phyloP scores from a whole-genome alignment of 2,329 filamentous ascomycete genomes.

The Monosporascus sp. region DNA sequence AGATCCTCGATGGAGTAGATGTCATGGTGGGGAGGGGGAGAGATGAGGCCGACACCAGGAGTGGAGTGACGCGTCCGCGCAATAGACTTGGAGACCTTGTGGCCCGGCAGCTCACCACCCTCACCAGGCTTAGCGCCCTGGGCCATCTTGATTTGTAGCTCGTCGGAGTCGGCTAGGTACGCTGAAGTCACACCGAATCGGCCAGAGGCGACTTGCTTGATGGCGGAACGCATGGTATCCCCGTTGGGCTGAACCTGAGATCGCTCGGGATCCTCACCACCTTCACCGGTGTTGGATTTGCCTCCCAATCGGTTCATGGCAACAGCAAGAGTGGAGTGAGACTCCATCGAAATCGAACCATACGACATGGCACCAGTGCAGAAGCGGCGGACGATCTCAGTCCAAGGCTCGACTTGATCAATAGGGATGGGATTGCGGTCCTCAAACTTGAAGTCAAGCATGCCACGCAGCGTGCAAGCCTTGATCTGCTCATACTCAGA shows the following conservation, averaged over 20 bases:
- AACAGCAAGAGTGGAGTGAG: slow-evolving; percentile 89
- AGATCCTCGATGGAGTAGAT: slow-evolving; percentile 98
- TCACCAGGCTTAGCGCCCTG: slow-evolving; percentile 97
- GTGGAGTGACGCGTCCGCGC: slow-evolving; percentile 93
- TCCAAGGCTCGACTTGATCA: slow-evolving; percentile 97
- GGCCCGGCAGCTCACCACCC: slow-evolving; percentile 91
- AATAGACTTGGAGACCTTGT: slow-evolving; percentile 94
- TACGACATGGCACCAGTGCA: slow-evolving; percentile 98
- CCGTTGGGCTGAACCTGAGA: slow-evolving; percentile 83
- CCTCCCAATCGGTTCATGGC: slow-evolving; percentile 96
- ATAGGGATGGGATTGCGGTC: slow-evolving; percentile 81
- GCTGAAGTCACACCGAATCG: slow-evolving; percentile 94
- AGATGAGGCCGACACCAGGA: slow-evolving; percentile 92
- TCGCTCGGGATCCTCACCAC: slow-evolving; percentile 91
- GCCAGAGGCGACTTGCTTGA: slow-evolving; percentile 95
- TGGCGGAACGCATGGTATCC: slow-evolving; percentile 94
- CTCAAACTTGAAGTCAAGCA: slow-evolving; percentile 95
- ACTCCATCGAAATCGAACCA: slow-evolving; percentile 97
- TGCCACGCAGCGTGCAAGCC: slow-evolving; percentile 86
- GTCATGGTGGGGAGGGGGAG: slow-evolving; percentile 92
- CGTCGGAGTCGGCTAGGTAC: slow-evolving; percentile 91
- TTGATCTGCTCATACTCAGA: slow-evolving; percentile 96
- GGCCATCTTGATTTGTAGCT: slow-evolving; percentile 99
- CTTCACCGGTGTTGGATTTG: slow-evolving; percentile 96
- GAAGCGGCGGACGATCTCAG: slow-evolving; percentile 93